A percentile compares a stretch with the other conserved stretches of the same genome.
Evolutionary conservation across 106 monocot species (phyloP).

Genomic region (Dendrobium officinale): DNA sequence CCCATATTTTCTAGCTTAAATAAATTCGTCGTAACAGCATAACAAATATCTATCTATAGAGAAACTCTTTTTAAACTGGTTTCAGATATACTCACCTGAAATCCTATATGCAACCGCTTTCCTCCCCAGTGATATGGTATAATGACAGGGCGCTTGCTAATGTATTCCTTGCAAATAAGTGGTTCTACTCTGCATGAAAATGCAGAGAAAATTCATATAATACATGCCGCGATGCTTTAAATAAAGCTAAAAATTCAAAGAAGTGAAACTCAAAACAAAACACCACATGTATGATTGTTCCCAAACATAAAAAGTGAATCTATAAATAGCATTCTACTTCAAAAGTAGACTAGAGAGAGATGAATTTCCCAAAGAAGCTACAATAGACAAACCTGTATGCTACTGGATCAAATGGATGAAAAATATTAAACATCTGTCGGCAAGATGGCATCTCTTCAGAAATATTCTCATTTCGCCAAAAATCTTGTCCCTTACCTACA

Average conservation of each 20-base stretch:
- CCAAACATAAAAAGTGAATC: background rate
- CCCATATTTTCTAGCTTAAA: slow-evolving; percentile 1
- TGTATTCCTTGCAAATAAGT: slow-evolving; percentile 83
- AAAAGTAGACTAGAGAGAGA: background rate
- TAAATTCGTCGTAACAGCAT: background rate
- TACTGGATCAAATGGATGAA: slow-evolving; percentile 99
- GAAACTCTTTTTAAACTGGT: background rate
- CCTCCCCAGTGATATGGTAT: slow-evolving; percentile 97
- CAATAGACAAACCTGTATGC: slow-evolving; percentile 71
- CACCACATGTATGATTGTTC: background rate
- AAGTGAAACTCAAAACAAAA: background rate
- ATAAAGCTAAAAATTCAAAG: slow-evolving; percentile 10
- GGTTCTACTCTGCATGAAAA: slow-evolving; percentile 94
- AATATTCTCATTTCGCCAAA: slow-evolving; percentile 90
- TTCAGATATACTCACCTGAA: slow-evolving; percentile 50
- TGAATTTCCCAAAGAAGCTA: background rate
- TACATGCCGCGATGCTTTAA: slow-evolving; percentile 22
- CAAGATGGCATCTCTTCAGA: slow-evolving; percentile 89
- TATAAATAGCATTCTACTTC: too few species aligned
- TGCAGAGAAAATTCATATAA: slow-evolving; percentile 27
- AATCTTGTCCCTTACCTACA: slow-evolving; percentile 77
- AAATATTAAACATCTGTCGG: slow-evolving; percentile 92
- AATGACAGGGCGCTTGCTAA: slow-evolving; percentile 70
- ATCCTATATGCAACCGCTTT: slow-evolving; percentile 85
- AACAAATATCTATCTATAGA: background rate